These are phyloP conservation scores for Vigna mungo DNA, from an alignment of 306 rosid species.

Conservation along the genomic window DNA sequence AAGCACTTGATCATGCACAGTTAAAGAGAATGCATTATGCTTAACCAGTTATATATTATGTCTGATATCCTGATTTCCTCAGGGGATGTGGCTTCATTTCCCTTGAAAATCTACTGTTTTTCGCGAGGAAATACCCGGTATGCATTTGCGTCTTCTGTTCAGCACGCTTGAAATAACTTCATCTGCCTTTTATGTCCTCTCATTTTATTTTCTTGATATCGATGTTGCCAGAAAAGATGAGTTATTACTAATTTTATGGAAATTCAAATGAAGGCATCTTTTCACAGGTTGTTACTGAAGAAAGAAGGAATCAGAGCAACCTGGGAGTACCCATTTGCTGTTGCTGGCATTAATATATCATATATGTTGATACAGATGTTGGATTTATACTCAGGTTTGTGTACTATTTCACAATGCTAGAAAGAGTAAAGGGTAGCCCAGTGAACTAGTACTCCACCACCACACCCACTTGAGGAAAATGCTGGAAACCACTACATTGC, in stretches of 20 bases:
- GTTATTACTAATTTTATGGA: slow-evolving; percentile 66
- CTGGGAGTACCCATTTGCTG: slow-evolving; percentile 99
- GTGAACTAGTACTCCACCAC: background rate
- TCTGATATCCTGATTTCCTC: slow-evolving; percentile 62
- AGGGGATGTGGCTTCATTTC: slow-evolving; percentile 95
- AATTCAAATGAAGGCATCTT: slow-evolving; percentile 93
- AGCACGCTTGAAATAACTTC: slow-evolving; percentile 4
- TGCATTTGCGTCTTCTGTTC: slow-evolving; percentile 43
- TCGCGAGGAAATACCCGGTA: slow-evolving; percentile 88
- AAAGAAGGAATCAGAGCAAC: slow-evolving; percentile 81
- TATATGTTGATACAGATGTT: slow-evolving; percentile 92
- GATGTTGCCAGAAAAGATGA: slow-evolving; percentile 43
- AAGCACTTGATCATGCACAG: slow-evolving; percentile 6
- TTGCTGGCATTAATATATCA: slow-evolving; percentile 90
- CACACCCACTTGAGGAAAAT: background rate
- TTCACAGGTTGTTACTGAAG: slow-evolving; percentile 84
- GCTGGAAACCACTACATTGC: slow-evolving; percentile 2
- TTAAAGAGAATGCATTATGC: slow-evolving; percentile 26
- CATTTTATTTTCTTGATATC: slow-evolving; percentile 44
- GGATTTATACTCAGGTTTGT: slow-evolving; percentile 79
- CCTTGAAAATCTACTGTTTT: slow-evolving; percentile 90
- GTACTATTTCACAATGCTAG: background rate
- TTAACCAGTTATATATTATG: slow-evolving; percentile 43
- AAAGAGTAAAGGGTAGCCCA: background rate
- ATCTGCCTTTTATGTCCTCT: slow-evolving; percentile 27